A percentile compares a stretch with the other conserved stretches of the same genome.
Conservation (phyloP, 1,284 basidiomycete genomes). For the Leccinum pallidistipes region DNA sequence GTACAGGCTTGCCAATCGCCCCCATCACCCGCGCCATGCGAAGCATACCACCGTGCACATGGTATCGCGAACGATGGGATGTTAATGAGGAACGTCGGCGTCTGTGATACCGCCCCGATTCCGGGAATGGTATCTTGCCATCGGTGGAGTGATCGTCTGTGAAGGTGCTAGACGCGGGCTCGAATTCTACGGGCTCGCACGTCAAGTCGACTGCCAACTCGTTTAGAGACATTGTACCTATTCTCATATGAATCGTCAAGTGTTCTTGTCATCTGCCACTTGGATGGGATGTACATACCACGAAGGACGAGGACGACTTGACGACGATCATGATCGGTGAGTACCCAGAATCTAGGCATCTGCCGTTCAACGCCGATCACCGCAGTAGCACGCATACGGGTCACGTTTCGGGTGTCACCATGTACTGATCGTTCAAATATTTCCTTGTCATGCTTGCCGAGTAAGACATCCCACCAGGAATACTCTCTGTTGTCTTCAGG, state of each 20-base stretch:
- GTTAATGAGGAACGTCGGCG: constrained; percentile 24
- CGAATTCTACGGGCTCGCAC: constrained; percentile 69
- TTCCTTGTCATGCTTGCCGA: constrained; percentile 76
- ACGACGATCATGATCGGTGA: constrained; percentile 69
- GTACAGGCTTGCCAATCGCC: constrained; percentile 71
- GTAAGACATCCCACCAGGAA: constrained; percentile 79
- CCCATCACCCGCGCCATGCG: constrained; percentile 81
- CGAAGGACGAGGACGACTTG: constrained; percentile 76
- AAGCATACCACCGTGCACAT: constrained; percentile 79
- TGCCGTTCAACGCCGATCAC: constrained; percentile 65
- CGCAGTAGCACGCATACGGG: constrained; percentile 46
- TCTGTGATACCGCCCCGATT: constrained; percentile 26
- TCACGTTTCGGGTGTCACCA: constrained; percentile 31
- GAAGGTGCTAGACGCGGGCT: constrained; percentile 45
- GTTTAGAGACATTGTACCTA: constrained; percentile 80
- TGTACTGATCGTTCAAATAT: constrained; percentile 66
- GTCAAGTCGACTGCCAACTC: constrained; percentile 83
- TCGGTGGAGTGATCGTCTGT: constrained; percentile 30
- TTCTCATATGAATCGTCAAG: constrained; percentile 14
- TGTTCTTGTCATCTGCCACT: not conserved
- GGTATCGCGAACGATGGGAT: constrained; percentile 38
- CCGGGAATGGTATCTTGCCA: constrained; percentile 31
- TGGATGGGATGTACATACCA: constrained; percentile 37
- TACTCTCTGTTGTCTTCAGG: constrained; percentile 39
- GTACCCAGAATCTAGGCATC: constrained; percentile 81